These are phyloP conservation scores for Umbelopsis sp. DNA, from an alignment of 371 early-diverging fungal species.

Conservation along the genomic window DNA sequence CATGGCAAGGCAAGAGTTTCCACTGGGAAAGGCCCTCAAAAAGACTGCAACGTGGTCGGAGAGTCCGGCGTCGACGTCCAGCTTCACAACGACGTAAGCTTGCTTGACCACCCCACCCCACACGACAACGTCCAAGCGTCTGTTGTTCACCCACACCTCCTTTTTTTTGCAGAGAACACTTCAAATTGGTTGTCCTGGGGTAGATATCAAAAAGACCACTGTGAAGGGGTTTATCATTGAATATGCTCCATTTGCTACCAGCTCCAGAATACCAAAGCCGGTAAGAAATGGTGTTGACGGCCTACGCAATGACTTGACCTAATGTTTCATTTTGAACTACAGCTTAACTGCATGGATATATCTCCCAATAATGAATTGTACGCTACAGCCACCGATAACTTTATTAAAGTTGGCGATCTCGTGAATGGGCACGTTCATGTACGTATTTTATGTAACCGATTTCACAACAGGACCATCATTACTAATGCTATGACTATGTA, in stretches of 20 bases:
- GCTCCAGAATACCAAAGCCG: conserved; percentile 22
- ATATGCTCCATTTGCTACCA: conserved; percentile 29
- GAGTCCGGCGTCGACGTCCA: conserved; percentile 28
- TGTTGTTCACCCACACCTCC: conserved; percentile 1
- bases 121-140: background rate
- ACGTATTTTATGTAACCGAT: conserved; percentile 7
- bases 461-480: background rate
- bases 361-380: conserved; percentile 60
- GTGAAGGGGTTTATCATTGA: conserved; percentile 35
- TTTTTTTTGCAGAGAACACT: conserved; percentile 42
- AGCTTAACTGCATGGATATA: conserved; percentile 55
- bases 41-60: conserved; percentile 24
- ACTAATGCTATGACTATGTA: conserved; percentile 19
- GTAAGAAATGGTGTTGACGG: conserved; percentile 11
- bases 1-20: conserved; percentile 17
- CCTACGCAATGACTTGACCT: background rate
- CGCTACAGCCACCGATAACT: conserved; percentile 48
- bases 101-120: background rate
- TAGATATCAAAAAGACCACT: conserved; percentile 26
- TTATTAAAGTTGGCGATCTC: conserved; percentile 46
- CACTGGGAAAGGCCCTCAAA: background rate
- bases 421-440: conserved; percentile 44
- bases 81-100: conserved; percentile 36
- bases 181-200: conserved; percentile 35
- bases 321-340: background rate